A percentile compares a stretch with the other conserved stretches of the same genome.
Conservation (phyloP, 441 rosid genomes). For the Eruca vesicaria region DNA sequence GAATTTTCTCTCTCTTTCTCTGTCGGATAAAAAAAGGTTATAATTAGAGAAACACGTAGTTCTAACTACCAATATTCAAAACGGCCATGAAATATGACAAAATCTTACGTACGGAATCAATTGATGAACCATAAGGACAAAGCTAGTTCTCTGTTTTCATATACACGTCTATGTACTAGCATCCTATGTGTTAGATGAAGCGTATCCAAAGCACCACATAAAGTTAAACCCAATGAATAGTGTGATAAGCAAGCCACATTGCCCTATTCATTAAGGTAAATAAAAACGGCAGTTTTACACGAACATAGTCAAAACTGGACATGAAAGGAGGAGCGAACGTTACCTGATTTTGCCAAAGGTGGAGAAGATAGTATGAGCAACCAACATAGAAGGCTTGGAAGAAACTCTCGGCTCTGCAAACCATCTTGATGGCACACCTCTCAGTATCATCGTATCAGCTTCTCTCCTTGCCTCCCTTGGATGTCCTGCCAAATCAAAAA, state of each 20-base stretch:
- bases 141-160: not conserved
- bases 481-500: slow-evolving; percentile 43
- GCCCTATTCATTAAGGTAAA: not conserved
- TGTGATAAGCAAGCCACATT: not conserved
- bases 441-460: slow-evolving; percentile 73
- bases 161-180: not conserved
- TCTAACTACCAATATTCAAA: not conserved
- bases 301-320: not conserved
- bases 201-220: not conserved
- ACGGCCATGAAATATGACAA: not conserved
- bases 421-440: slow-evolving; percentile 92
- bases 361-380: slow-evolving; percentile 86
- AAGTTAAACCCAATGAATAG: not conserved
- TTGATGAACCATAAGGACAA: not conserved
- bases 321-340: not conserved
- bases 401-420: slow-evolving; percentile 94
- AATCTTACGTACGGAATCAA: not conserved
- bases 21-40: not conserved
- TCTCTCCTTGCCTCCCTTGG: slow-evolving; percentile 63
- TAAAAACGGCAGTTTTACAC: not conserved
- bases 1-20: not conserved
- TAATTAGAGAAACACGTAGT: not conserved
- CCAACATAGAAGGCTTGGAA: slow-evolving; percentile 89
- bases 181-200: not conserved
- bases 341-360: slow-evolving; percentile 87